Evolutionary conservation across 2,329 filamentous ascomycete species (phyloP).

Genomic region (Colletotrichum tropicicola): DNA sequence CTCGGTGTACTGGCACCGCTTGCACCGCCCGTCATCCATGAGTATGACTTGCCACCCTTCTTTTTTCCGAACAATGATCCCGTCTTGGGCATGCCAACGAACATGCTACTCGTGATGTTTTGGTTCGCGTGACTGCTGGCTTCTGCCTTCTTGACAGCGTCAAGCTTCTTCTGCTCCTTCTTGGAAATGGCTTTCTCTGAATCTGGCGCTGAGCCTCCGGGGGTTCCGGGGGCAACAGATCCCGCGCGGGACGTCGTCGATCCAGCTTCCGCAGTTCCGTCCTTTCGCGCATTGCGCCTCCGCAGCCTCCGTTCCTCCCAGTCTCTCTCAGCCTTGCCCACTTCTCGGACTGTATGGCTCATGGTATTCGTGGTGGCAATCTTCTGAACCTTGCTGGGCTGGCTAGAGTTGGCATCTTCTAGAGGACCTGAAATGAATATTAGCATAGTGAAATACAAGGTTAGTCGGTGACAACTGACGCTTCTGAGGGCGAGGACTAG

Average conservation of each 20-base stretch:
- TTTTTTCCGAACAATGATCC: conserved; percentile 66
- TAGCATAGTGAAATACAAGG: conserved; percentile 11
- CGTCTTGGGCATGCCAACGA: conserved; percentile 70
- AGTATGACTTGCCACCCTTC: conserved; percentile 73
- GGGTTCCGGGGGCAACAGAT: conserved; percentile 67
- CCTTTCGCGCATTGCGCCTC: conserved; percentile 72
- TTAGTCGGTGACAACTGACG: conserved; percentile 55
- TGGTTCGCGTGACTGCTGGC: conserved; percentile 82
- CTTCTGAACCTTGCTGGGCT: conserved; percentile 57
- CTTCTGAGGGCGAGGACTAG: conserved; percentile 65
- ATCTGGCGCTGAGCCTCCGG: conserved; percentile 70
- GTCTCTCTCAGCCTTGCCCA: conserved; percentile 73
- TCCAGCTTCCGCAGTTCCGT: conserved; percentile 62
- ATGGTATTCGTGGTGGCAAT: conserved; percentile 59
- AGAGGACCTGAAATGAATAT: conserved; percentile 47
- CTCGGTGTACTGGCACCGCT: conserved; percentile 64
- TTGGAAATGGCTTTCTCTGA: conserved; percentile 79
- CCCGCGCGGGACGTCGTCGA: conserved; percentile 60
- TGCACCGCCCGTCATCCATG: conserved; percentile 74
- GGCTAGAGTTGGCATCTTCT: conserved; percentile 39
- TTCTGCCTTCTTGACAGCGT: conserved; percentile 80
- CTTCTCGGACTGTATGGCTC: conserved; percentile 63
- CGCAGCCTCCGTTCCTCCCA: conserved; percentile 77
- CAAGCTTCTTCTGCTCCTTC: conserved; percentile 83
- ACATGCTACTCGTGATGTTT: conserved; percentile 83